These are phyloP conservation scores for Aureobasidium melanogenum DNA, from an alignment of 2,329 filamentous ascomycete genomes.

Conservation along the genomic window DNA sequence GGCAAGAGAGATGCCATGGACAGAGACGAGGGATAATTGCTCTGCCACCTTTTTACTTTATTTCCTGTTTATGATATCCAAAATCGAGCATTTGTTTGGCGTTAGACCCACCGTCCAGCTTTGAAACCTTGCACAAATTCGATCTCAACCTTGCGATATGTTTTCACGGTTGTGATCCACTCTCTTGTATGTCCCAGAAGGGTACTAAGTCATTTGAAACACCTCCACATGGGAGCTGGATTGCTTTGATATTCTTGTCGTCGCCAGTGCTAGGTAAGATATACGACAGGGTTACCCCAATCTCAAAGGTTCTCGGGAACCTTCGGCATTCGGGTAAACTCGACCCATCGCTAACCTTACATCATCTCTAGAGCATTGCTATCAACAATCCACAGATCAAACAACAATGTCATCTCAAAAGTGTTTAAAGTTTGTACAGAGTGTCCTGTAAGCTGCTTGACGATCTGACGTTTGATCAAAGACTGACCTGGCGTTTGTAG, in stretches of 20 bases:
- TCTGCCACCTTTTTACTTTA: too few relatives aligned
- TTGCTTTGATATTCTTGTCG: too few relatives aligned
- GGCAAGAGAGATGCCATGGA: conserved; percentile 59
- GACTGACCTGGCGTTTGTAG: conserved; percentile 48
- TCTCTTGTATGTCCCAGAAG: too few relatives aligned
- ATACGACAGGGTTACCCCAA: neutral
- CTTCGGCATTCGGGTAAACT: conserved; percentile 5
- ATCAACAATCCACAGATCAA: neutral
- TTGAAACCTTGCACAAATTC: neutral
- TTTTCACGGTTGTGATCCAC: too few relatives aligned
- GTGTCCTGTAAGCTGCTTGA: conserved; percentile 1
- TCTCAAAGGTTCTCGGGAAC: neutral
- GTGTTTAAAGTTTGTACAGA: conserved; percentile 10
- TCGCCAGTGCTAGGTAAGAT: too few relatives aligned
- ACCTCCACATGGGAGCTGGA: too few relatives aligned
- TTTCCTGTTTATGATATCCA: neutral
- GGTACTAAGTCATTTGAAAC: too few relatives aligned
- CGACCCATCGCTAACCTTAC: neutral
- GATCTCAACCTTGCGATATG: too few relatives aligned
- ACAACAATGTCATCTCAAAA: conserved; percentile 5
- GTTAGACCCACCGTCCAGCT: too few relatives aligned
- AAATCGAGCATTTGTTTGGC: neutral
- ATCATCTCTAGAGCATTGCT: neutral
- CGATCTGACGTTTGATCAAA: neutral
- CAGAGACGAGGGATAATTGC: conserved; percentile 52